A percentile compares a stretch with the other conserved stretches of the same genome.
Conservation (phyloP, 495 filamentous ascomycete species). For the Aspergillus indologenus region DNA sequence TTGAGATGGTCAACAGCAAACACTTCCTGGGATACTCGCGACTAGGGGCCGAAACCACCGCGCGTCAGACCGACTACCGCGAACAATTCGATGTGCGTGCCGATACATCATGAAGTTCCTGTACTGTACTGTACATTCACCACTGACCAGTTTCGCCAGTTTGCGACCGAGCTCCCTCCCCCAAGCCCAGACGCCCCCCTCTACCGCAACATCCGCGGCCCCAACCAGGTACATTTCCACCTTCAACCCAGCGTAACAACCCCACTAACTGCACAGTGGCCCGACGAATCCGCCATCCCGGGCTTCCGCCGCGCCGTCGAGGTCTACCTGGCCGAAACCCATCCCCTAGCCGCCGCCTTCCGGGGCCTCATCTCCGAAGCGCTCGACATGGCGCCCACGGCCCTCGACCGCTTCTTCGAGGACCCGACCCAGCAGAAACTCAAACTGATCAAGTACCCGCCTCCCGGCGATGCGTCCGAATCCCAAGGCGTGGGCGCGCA, state of each 20-base stretch:
- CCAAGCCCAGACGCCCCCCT: conserved; percentile 61
- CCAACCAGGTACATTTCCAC: conserved; percentile 62
- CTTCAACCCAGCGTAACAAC: no score
- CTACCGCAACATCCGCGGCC: conserved; percentile 77
- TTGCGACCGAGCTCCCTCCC: conserved; percentile 61
- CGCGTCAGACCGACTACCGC: conserved; percentile 45
- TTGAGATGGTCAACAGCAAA: conserved; percentile 86
- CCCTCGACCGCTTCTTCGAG: conserved; percentile 83
- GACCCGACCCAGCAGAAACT: conserved; percentile 77
- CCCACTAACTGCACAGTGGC: conserved; percentile 64
- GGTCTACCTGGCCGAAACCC: conserved; percentile 73
- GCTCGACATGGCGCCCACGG: conserved; percentile 65
- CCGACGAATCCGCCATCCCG: conserved; percentile 62
- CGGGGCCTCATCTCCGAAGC: conserved; percentile 85
- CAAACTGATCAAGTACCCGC: conserved; percentile 87
- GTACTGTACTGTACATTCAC: no score
- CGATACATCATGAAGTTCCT: neutral
- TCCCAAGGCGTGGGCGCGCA: conserved; percentile 79
- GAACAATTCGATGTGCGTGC: conserved; percentile 89
- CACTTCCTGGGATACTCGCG: conserved; percentile 54
- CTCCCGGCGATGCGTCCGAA: conserved; percentile 31
- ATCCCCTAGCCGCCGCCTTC: conserved; percentile 67
- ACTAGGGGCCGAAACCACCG: conserved; percentile 49
- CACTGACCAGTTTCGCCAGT: conserved; percentile 22
- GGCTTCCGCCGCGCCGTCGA: conserved; percentile 67